These are phyloP conservation scores for Lycium ferocissimum DNA, from an alignment of 257 asterid genomes.

Conservation along the genomic window DNA sequence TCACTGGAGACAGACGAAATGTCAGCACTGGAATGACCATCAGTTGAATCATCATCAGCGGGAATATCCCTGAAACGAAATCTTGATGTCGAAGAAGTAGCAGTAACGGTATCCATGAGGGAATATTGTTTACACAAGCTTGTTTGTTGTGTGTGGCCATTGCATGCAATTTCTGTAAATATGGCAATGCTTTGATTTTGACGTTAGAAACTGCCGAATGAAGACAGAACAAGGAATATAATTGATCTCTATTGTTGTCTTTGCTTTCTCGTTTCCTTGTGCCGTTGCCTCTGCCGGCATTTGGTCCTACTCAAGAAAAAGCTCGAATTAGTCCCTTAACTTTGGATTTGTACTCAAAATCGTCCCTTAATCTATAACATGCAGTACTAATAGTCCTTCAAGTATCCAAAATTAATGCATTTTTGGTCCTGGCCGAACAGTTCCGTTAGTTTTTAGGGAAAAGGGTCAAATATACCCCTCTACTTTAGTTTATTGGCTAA, in stretches of 20 bases:
- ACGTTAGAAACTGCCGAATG: conserved; percentile 36
- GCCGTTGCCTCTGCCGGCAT: conserved; percentile 29
- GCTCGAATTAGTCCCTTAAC: too few species aligned
- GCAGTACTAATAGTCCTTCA: too few species aligned
- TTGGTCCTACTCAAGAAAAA: background rate
- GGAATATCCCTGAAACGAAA: conserved; percentile 60
- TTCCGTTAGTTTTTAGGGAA: too few species aligned
- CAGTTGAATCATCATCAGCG: conserved; percentile 42
- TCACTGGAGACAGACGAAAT: conserved; percentile 54
- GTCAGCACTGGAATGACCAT: conserved; percentile 48
- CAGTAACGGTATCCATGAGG: conserved; percentile 45
- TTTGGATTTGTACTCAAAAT: too few species aligned
- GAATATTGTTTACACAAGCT: background rate
- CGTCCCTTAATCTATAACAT: too few species aligned
- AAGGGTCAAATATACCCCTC: too few species aligned
- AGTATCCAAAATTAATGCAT: too few species aligned
- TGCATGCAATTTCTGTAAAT: conserved; percentile 36
- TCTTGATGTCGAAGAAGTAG: conserved; percentile 45
- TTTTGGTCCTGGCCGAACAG: too few species aligned
- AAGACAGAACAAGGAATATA: background rate
- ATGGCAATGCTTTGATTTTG: conserved; percentile 55
- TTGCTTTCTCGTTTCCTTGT: background rate
- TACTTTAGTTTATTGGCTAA: too few species aligned
- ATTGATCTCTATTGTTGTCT: background rate
- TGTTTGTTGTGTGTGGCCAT: conserved; percentile 45